Conservation (phyloP, 2,329 filamentous ascomycete species). For the Uncinocarpus reesii region DNA sequence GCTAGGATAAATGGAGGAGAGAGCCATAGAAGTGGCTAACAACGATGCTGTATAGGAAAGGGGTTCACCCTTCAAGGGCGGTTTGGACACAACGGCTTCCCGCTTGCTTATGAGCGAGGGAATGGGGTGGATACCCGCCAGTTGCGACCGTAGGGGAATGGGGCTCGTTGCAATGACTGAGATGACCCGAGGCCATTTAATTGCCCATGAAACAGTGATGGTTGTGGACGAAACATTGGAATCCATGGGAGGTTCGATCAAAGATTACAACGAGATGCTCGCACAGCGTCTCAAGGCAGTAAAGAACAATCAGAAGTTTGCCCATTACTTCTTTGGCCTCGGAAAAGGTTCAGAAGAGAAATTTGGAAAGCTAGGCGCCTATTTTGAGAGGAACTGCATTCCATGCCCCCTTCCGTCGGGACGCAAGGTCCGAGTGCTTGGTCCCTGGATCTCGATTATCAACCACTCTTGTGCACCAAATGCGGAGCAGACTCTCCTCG, state of each 20-base stretch:
- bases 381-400: conserved; percentile 13
- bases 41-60: not conserved
- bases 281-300: conserved; percentile 2
- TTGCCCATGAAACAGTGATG: conserved; percentile 14
- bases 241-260: not conserved
- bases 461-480: conserved; percentile 25
- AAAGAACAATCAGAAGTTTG: not conserved
- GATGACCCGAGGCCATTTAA: conserved; percentile 2
- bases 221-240: conserved; percentile 1
- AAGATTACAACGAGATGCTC: conserved; percentile 9
- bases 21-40: not conserved
- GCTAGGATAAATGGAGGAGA: not conserved
- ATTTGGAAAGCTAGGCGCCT: conserved; percentile 8
- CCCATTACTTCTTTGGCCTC: conserved; percentile 10
- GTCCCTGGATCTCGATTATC: conserved; percentile 6
- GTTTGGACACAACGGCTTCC: too few relatives aligned
- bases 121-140: not conserved
- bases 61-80: too few relatives aligned
- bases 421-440: not conserved
- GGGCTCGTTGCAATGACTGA: conserved; percentile 9
- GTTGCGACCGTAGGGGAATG: not conserved
- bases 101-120: not conserved
- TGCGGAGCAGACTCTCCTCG: conserved; percentile 14
- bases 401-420: not conserved
- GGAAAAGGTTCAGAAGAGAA: not conserved